These are phyloP conservation scores for Wakefieldia striispora DNA, from an alignment of 768 basidiomycete species.

Conservation along the genomic window DNA sequence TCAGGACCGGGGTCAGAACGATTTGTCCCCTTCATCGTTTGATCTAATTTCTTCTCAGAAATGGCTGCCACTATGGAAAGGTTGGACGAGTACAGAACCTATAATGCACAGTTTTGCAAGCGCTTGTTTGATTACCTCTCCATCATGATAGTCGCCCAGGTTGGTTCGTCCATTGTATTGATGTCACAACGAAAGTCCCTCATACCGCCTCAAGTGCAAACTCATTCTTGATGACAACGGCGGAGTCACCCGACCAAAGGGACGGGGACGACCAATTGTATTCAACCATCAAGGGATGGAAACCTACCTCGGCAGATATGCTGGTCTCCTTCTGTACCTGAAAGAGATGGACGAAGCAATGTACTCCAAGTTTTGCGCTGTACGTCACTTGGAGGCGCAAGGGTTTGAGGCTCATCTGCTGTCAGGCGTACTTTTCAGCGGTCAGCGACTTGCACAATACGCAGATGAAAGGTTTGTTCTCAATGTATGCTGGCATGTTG, in stretches of 20 bases:
- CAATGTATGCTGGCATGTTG: constrained; percentile 54
- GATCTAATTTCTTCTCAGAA: constrained; percentile 43
- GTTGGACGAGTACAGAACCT: constrained; percentile 83
- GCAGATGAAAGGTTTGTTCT: constrained; percentile 76
- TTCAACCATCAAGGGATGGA: constrained; percentile 74
- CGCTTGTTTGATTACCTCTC: constrained; percentile 84
- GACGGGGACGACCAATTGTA: constrained; percentile 47
- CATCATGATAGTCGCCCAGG: constrained; percentile 91
- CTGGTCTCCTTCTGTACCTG: constrained; percentile 86
- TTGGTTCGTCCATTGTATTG: constrained; percentile 29
- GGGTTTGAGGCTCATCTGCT: background rate
- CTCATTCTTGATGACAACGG: constrained; percentile 61
- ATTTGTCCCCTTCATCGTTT: background rate
- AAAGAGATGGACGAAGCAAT: constrained; percentile 93
- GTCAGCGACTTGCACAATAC: constrained; percentile 76
- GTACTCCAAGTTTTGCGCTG: constrained; percentile 89
- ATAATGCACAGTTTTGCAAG: constrained; percentile 92
- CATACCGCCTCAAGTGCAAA: constrained; percentile 49
- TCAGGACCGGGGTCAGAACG: constrained; percentile 69
- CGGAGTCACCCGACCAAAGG: constrained; percentile 49
- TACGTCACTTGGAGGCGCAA: constrained; percentile 38
- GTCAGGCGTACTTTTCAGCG: constrained; percentile 86
- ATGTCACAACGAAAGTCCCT: background rate
- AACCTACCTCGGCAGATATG: constrained; percentile 80
- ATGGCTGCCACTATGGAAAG: constrained; percentile 98